These are phyloP conservation scores for Cystofilobasidium macerans DNA, from an alignment of 768 basidiomycete species.

Conservation along the genomic window DNA sequence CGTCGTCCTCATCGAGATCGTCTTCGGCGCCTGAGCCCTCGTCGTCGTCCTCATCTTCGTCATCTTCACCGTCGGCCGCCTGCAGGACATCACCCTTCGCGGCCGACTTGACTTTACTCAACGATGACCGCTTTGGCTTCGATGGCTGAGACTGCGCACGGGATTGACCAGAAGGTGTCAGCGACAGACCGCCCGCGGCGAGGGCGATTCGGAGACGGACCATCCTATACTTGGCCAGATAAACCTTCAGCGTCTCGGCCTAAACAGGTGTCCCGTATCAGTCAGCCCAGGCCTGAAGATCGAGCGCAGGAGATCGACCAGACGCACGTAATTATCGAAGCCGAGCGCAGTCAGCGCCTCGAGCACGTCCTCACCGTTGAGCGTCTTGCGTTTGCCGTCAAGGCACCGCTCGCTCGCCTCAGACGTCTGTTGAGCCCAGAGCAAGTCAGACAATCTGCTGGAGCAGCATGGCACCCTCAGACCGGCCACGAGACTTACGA, in stretches of 20 bases:
- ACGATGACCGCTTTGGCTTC: conserved; percentile 17
- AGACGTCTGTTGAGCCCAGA: conserved; percentile 45
- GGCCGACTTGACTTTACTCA: neutral
- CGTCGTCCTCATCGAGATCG: neutral
- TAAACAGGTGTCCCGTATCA: neutral
- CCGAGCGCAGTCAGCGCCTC: conserved; percentile 88
- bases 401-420: conserved; percentile 93
- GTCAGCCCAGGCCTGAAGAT: neutral
- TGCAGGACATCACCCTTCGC: neutral
- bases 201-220: conserved; percentile 1
- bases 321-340: conserved; percentile 36
- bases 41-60: neutral
- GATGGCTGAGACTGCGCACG: conserved; percentile 13
- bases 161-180: neutral
- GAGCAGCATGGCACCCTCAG: neutral
- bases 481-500: too few relatives aligned
- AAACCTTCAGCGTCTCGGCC: conserved; percentile 20
- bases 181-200: neutral
- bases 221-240: conserved; percentile 25
- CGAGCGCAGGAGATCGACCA: neutral
- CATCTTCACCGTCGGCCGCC: neutral
- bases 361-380: conserved; percentile 92
- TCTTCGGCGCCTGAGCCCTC: conserved; percentile 1
- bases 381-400: conserved; percentile 92
- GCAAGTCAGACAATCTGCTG: neutral